A percentile compares a stretch with the other conserved stretches of the same genome.
phyloP scores from a whole-genome alignment of 306 rosid genomes.

The Luffa acutangula region DNA sequence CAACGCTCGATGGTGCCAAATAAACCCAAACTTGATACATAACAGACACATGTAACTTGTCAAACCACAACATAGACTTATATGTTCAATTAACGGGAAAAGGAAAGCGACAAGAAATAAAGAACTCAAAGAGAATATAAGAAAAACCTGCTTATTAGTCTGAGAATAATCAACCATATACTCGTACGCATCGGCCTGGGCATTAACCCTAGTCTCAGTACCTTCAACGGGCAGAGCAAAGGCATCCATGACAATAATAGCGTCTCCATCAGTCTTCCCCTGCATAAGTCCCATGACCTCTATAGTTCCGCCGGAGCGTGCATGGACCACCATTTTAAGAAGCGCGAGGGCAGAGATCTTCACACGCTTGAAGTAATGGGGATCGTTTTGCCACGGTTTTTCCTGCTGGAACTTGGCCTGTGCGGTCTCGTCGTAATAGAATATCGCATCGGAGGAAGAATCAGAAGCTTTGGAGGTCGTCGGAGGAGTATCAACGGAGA shows the following conservation, averaged over 20 bases:
- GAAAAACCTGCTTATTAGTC: slow-evolving; percentile 75
- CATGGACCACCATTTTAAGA: slow-evolving; percentile 96
- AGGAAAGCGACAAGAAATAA: not conserved
- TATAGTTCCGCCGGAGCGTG: slow-evolving; percentile 94
- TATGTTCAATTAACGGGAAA: not conserved
- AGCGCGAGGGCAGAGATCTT: slow-evolving; percentile 96
- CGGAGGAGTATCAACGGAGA: slow-evolving; percentile 55
- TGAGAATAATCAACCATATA: slow-evolving; percentile 95
- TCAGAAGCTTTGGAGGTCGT: slow-evolving; percentile 23
- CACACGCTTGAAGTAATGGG: slow-evolving; percentile 92
- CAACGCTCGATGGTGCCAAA: not conserved
- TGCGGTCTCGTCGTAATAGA: slow-evolving; percentile 73
- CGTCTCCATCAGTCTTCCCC: slow-evolving; percentile 82
- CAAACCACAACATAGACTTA: not conserved
- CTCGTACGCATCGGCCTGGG: slow-evolving; percentile 97
- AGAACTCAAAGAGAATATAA: not conserved
- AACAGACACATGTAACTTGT: not conserved
- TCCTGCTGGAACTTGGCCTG: slow-evolving; percentile 72
- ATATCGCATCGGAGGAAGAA: slow-evolving; percentile 61
- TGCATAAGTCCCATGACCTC: slow-evolving; percentile 99
- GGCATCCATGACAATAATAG: slow-evolving; percentile 93
- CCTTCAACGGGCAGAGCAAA: slow-evolving; percentile 94
- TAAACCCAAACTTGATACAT: not conserved
- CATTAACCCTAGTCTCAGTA: slow-evolving; percentile 96
- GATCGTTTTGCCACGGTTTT: slow-evolving; percentile 79